Evolutionary conservation across 495 filamentous ascomycete species (phyloP).

Genomic region (Amniculicola lignicola): DNA sequence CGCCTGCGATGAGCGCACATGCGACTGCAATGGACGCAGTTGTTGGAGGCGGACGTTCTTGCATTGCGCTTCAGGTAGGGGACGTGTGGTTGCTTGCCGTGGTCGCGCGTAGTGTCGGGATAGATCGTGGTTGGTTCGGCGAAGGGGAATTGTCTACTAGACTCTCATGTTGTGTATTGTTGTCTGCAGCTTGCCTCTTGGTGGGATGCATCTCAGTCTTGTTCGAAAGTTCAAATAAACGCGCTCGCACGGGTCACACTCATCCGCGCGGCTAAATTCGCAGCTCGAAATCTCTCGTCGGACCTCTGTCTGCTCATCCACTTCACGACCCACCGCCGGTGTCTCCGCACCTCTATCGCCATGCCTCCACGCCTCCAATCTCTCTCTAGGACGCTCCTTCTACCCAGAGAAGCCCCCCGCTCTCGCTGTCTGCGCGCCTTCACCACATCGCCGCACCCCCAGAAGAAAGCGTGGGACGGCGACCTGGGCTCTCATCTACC

Average conservation of each 20-base stretch:
- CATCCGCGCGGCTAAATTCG: slow-evolving; percentile 5
- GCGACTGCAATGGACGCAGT: slow-evolving; percentile 41
- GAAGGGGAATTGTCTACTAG: neutral
- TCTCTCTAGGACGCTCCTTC: slow-evolving; percentile 8
- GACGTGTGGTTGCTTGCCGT: neutral
- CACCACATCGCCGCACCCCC: slow-evolving; percentile 5
- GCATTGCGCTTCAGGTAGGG: no score
- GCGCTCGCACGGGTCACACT: slow-evolving; percentile 4
- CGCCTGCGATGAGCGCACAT: slow-evolving; percentile 40
- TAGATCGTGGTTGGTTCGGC: neutral
- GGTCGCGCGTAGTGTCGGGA: neutral
- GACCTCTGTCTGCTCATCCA: neutral
- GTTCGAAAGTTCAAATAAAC: neutral
- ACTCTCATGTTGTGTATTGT: no score
- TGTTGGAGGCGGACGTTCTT: slow-evolving; percentile 12
- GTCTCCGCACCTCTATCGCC: neutral
- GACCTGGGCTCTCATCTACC: slow-evolving; percentile 25
- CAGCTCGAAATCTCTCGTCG: slow-evolving; percentile 10
- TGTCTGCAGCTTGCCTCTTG: no score
- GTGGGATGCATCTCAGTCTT: neutral
- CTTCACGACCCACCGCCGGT: neutral
- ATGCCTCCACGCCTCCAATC: slow-evolving; percentile 11
- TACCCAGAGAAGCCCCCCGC: neutral
- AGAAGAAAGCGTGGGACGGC: neutral
- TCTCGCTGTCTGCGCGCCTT: slow-evolving; percentile 2